phyloP scores from a whole-genome alignment of 352 stramenopile species.

The Globisporangium irregulare region DNA sequence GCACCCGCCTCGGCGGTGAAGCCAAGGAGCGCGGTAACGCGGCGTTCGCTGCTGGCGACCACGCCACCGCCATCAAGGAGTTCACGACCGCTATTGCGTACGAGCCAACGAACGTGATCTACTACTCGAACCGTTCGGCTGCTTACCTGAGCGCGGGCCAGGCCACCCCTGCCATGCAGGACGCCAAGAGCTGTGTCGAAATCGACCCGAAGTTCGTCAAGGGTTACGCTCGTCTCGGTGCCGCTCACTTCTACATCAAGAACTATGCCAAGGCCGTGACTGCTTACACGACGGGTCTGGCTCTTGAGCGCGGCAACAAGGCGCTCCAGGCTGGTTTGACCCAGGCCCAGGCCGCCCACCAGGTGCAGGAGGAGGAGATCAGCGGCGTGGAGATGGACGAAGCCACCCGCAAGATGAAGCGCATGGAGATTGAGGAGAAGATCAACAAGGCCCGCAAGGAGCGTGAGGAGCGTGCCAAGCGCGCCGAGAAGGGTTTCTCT shows the following conservation, averaged over 20 bases:
- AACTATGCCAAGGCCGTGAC: conserved; percentile 86
- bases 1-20: conserved; percentile 69
- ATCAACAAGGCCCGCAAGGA: conserved; percentile 88
- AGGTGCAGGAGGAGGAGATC: conserved; percentile 85
- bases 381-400: conserved; percentile 86
- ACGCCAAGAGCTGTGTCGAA: conserved; percentile 86
- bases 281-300: conserved; percentile 77
- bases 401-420: conserved; percentile 88
- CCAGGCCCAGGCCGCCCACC: conserved; percentile 76
- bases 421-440: conserved; percentile 88
- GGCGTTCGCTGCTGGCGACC: conserved; percentile 72
- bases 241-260: conserved; percentile 87
- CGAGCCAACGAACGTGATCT: conserved; percentile 85
- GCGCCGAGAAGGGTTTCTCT: conserved; percentile 83
- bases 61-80: conserved; percentile 84
- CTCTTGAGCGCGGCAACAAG: conserved; percentile 84
- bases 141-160: conserved; percentile 80
- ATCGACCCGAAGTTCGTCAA: conserved; percentile 84
- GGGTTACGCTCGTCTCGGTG: conserved; percentile 82
- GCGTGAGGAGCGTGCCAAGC: conserved; percentile 79
- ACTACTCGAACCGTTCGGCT: conserved; percentile 88
- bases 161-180: conserved; percentile 75
- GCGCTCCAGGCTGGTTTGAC: conserved; percentile 77
- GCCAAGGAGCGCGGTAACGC: conserved; percentile 86
- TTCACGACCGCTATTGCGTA: conserved; percentile 85